phyloP scores from a whole-genome alignment of 495 filamentous ascomycete genomes.

The Penicillium coprophilum region DNA sequence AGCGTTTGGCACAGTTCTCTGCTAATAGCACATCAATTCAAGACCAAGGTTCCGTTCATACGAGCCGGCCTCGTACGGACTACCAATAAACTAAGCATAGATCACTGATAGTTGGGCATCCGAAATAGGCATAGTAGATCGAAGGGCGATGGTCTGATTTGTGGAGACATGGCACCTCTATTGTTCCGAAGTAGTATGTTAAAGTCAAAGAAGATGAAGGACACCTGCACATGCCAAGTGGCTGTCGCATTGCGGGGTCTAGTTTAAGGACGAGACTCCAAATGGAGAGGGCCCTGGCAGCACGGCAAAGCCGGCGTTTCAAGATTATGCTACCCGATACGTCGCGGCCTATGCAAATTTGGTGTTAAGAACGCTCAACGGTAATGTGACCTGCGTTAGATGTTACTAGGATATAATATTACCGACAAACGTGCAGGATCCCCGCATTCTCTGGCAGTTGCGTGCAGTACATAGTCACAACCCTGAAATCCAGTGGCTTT shows the following conservation, averaged over 20 bases:
- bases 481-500: background rate
- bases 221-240: conserved; percentile 15
- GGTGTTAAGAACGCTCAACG: background rate
- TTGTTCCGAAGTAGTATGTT: conserved; percentile 17
- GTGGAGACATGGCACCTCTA: conserved; percentile 17
- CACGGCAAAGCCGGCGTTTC: background rate
- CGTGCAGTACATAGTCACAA: background rate
- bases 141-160: conserved; percentile 3
- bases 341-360: background rate
- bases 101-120: background rate
- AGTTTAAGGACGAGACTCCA: conserved; percentile 17
- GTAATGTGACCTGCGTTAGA: background rate
- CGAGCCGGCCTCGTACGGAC: background rate
- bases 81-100: background rate
- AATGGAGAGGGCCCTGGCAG: background rate
- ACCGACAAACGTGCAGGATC: background rate
- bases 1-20: background rate
- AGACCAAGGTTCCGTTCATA: background rate
- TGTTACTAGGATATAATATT: background rate
- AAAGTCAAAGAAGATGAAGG: conserved; percentile 23
- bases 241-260: conserved; percentile 26
- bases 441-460: background rate
- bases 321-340: background rate
- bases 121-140: background rate
- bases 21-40: background rate